These are phyloP conservation scores for Boletales sp. DNA, from an alignment of 768 basidiomycete genomes.

Conservation along the genomic window DNA sequence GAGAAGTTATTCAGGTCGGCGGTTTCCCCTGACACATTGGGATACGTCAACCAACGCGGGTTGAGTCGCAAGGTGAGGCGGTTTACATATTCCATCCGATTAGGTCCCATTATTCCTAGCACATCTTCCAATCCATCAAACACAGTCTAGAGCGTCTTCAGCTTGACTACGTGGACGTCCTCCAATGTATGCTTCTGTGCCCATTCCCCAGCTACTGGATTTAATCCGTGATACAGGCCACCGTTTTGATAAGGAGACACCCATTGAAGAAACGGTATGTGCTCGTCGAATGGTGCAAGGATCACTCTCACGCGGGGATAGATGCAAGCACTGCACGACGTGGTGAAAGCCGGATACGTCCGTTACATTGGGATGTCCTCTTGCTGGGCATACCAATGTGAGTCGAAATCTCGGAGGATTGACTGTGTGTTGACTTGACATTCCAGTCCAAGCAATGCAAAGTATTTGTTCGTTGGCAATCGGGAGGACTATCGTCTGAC, in stretches of 20 bases:
- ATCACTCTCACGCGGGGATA: not conserved
- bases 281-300: not conserved
- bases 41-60: slow-evolving; percentile 48
- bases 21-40: slow-evolving; percentile 33
- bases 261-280: slow-evolving; percentile 42
- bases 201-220: not conserved
- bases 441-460: slow-evolving; percentile 37
- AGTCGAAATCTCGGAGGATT: slow-evolving; percentile 1
- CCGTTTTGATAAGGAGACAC: slow-evolving; percentile 49
- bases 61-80: slow-evolving; percentile 36
- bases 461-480: slow-evolving; percentile 20
- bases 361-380: slow-evolving; percentile 45
- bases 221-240: slow-evolving; percentile 32
- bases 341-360: slow-evolving; percentile 47
- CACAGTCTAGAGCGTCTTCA: slow-evolving; percentile 40
- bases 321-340: slow-evolving; percentile 51
- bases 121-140: slow-evolving; percentile 57
- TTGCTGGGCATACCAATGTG: slow-evolving; percentile 40
- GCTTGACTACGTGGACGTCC: slow-evolving; percentile 55
- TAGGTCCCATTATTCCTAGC: slow-evolving; percentile 13
- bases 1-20: slow-evolving; percentile 4
- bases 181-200: slow-evolving; percentile 38
- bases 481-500: not conserved
- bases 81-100: too few relatives aligned
- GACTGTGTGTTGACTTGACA: slow-evolving; percentile 1